phyloP scores from a whole-genome alignment of 345 rosid species.

The Pistacia vera region DNA sequence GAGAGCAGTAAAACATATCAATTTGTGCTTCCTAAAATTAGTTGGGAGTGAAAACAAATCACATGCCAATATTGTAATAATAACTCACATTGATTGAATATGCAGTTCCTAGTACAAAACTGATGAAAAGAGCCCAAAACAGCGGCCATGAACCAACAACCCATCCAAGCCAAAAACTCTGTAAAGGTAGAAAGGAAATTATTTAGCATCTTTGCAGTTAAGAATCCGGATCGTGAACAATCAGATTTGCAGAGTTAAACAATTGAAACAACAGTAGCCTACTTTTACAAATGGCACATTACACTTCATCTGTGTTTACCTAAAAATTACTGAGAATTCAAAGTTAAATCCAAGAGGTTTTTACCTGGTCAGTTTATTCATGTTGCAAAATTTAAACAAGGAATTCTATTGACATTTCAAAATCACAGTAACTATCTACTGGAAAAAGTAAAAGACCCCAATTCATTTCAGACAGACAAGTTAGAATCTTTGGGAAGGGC shows the following conservation, averaged over 20 bases:
- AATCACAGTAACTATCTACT: no score
- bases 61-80: not conserved
- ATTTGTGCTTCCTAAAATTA: conserved; percentile 2
- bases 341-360: not conserved
- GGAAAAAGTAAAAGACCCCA: no score
- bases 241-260: not conserved
- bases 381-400: not conserved
- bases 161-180: conserved; percentile 97
- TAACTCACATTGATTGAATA: conserved; percentile 89
- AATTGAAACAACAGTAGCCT: not conserved
- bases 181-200: conserved; percentile 17
- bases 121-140: conserved; percentile 90
- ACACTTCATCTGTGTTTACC: not conserved
- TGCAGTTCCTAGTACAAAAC: conserved; percentile 93
- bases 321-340: not conserved
- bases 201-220: conserved; percentile 1
- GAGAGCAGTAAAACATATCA: not conserved
- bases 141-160: conserved; percentile 92
- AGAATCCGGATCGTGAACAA: not conserved
- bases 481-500: no score
- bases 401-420: not conserved
- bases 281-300: not conserved
- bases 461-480: no score
- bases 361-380: not conserved
- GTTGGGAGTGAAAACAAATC: not conserved